phyloP scores from a whole-genome alignment of 176 grass and related monocot species.

The Dactylis glomerata region DNA sequence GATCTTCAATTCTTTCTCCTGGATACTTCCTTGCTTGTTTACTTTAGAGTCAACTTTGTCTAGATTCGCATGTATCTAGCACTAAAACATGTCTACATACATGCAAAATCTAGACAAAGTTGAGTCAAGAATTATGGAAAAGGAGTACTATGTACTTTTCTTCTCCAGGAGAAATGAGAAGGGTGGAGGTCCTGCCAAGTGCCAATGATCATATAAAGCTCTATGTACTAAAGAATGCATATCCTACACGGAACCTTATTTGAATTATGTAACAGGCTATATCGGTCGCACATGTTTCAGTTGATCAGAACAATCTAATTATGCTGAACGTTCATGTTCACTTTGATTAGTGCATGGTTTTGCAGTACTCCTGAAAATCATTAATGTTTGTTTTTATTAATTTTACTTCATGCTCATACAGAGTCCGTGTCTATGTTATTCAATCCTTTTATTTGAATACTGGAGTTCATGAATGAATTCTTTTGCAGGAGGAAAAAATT shows the following conservation, averaged over 20 bases:
- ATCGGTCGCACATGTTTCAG: not conserved
- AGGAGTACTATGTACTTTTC: too few relatives aligned
- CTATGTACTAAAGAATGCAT: not conserved
- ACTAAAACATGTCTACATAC: too few relatives aligned
- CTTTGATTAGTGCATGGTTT: not conserved
- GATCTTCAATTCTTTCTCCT: not conserved
- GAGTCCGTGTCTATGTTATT: not conserved
- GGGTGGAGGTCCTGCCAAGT: not conserved
- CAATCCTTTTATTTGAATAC: conserved; percentile 16
- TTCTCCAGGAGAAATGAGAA: not conserved
- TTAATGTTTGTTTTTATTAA: not conserved
- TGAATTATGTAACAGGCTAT: not conserved
- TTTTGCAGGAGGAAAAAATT: conserved; percentile 68
- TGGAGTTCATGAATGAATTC: conserved; percentile 24
- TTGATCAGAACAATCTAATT: not conserved
- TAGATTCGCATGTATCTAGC: too few relatives aligned
- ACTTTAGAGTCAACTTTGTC: too few relatives aligned
- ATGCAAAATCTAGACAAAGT: too few relatives aligned
- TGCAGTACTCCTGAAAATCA: not conserved
- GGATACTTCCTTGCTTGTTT: not conserved
- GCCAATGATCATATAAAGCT: not conserved
- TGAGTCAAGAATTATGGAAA: too few relatives aligned
- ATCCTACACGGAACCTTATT: not conserved
- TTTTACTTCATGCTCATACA: not conserved
- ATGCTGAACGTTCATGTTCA: not conserved